Percentiles rank a stretch among this genome's conserved stretches.
Evolutionary conservation across 2,329 filamentous ascomycete genomes (phyloP).

Genomic region (Fusarium acutatum): DNA sequence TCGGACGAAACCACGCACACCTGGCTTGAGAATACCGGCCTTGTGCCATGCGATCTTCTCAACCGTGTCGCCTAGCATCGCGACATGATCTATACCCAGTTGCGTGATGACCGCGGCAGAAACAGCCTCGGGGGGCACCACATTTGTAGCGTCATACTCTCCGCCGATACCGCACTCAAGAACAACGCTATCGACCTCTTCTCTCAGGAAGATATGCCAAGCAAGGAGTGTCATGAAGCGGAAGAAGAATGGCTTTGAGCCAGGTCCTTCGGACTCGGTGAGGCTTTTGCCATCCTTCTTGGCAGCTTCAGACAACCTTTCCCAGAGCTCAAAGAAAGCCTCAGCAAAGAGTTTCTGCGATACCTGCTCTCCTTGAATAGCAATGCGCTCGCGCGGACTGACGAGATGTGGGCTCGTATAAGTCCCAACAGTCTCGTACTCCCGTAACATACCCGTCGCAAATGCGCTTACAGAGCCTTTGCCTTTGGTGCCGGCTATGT

Average conservation of each 20-base stretch:
- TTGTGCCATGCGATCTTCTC: constrained; percentile 92
- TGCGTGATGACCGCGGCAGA: constrained; percentile 79
- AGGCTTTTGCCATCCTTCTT: constrained; percentile 42
- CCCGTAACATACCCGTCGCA: constrained; percentile 77
- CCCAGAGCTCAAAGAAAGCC: constrained; percentile 89
- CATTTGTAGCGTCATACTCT: constrained; percentile 91
- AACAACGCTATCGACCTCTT: constrained; percentile 80
- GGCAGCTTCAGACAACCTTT: constrained; percentile 58
- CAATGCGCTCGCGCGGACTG: constrained; percentile 84
- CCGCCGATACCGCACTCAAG: constrained; percentile 95
- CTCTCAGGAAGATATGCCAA: constrained; percentile 80
- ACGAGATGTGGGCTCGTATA: constrained; percentile 89
- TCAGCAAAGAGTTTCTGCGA: constrained; percentile 73
- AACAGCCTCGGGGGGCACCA: constrained; percentile 70
- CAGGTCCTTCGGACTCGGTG: constrained; percentile 61
- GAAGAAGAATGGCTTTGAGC: constrained; percentile 88
- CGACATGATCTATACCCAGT: constrained; percentile 85
- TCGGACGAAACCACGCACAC: constrained; percentile 52
- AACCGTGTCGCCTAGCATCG: constrained; percentile 80
- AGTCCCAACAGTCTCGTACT: constrained; percentile 67
- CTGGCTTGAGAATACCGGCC: constrained; percentile 81
- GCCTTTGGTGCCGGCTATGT: constrained; percentile 93
- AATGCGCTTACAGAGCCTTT: constrained; percentile 92
- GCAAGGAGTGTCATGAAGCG: constrained; percentile 90
- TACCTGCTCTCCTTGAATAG: constrained; percentile 77